A percentile compares a stretch with the other conserved stretches of the same genome.
phyloP scores from a whole-genome alignment of 2,329 filamentous ascomycete genomes.

The Westerdykella ornata region DNA sequence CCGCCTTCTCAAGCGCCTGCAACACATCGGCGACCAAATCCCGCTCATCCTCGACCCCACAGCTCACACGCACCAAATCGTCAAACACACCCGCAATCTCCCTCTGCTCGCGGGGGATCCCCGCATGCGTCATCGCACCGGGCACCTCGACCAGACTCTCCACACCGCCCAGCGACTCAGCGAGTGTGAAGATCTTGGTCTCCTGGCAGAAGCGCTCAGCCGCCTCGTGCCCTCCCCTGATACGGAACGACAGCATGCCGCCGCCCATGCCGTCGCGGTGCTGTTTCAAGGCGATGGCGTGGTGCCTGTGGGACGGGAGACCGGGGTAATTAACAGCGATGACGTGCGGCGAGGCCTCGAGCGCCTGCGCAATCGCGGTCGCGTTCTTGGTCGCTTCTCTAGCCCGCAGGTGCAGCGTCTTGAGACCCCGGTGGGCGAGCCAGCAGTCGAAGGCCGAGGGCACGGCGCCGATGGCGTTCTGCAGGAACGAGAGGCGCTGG shows the following conservation, averaged over 20 bases:
- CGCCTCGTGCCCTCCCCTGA: slow-evolving; percentile 75
- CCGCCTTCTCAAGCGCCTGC: slow-evolving; percentile 73
- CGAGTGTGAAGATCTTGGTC: slow-evolving; percentile 85
- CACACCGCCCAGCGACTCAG: slow-evolving; percentile 85
- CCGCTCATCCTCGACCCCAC: slow-evolving; percentile 82
- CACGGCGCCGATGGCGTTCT: slow-evolving; percentile 95
- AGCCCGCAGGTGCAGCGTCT: slow-evolving; percentile 90
- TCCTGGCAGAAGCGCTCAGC: slow-evolving; percentile 88
- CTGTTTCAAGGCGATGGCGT: slow-evolving; percentile 77
- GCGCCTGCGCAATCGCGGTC: slow-evolving; percentile 63
- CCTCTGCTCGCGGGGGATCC: slow-evolving; percentile 82
- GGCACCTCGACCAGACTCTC: slow-evolving; percentile 90
- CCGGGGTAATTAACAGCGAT: slow-evolving; percentile 94
- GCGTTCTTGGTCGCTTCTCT: slow-evolving; percentile 81
- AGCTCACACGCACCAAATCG: slow-evolving; percentile 87
- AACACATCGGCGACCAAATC: slow-evolving; percentile 78
- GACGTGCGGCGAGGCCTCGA: slow-evolving; percentile 75
- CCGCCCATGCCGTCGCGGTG: slow-evolving; percentile 92
- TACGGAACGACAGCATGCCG: slow-evolving; percentile 95
- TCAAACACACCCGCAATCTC: slow-evolving; percentile 93
- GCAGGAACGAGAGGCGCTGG: slow-evolving; percentile 75
- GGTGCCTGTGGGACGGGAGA: slow-evolving; percentile 77
- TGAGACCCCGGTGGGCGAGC: slow-evolving; percentile 93
- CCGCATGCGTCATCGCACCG: slow-evolving; percentile 93
- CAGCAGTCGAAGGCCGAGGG: slow-evolving; percentile 95